Evolutionary conservation across 2,329 filamentous ascomycete species (phyloP), one percentile per base, ranked within the genome.

Genomic region (Metarhizium guizhouense): DNA sequence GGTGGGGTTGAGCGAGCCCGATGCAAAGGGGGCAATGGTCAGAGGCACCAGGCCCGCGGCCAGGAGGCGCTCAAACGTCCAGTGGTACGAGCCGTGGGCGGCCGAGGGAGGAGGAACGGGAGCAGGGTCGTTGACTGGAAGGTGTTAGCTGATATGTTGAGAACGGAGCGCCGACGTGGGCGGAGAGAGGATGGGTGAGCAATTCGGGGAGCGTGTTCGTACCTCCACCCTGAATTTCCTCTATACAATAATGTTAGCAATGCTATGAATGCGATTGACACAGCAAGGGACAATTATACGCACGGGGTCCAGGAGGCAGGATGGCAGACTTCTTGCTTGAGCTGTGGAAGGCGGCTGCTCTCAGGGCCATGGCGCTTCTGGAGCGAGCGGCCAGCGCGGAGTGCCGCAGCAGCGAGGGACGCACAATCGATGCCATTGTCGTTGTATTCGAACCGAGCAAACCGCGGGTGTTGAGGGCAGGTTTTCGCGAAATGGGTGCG

Each of bases 41-140:
- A 99, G 79, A 52, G 94, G 95, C 59, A 99, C 77, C 59, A 99
- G 83, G 55, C 84, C 87, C 56, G 83, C 86, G 56, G 90, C 86
- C 64, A 97, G 76, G 56, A 90, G 71, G 68, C 90, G 91, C 80
- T 99, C 94, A 68, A 96, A 96, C 58, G 88, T 89, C 94, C 94
- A 99, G 82, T 99, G 94, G 79, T 97, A 99, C 73, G 88, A 95
- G 65, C 94, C 94, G 76, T 99, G 90, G 55, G 84, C 78, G 47
- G 93, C 85, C 64, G 81, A 83, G 54, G 89, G 75, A 25, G 82
- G 70, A 49, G 91, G 92, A 29, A 96, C 74, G 43, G 83, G 83
- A 36, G 83, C 88, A 55, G 94, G 83, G 68, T 97, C 92, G 76
- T 99, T 99, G 69, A 92, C 90, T 87, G 67, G 40, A 45, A 10